Conservation (phyloP, 495 filamentous ascomycete genomes). For the Pyrenopolyporus hunteri region DNA sequence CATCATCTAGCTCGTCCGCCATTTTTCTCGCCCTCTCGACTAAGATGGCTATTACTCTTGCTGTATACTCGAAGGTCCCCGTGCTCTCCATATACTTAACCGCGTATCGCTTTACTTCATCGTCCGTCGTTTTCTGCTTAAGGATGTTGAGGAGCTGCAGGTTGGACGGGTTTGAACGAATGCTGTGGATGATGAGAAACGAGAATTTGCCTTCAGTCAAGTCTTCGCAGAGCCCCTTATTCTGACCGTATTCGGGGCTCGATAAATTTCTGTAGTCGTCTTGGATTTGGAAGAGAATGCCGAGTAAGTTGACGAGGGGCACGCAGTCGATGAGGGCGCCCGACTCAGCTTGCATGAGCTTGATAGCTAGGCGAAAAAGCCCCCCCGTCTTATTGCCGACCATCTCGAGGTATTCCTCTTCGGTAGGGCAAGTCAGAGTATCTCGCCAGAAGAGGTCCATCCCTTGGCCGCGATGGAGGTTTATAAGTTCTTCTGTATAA, state of each 20-base stretch:
- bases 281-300: slow-evolving; percentile 93
- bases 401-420: slow-evolving; percentile 99
- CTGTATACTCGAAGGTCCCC: slow-evolving; percentile 87
- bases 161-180: slow-evolving; percentile 79
- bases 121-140: slow-evolving; percentile 83
- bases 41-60: slow-evolving; percentile 70
- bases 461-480: slow-evolving; percentile 94
- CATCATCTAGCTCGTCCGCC: slow-evolving; percentile 70
- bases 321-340: slow-evolving; percentile 71
- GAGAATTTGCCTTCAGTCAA: slow-evolving; percentile 98
- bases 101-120: slow-evolving; percentile 89
- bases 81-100: slow-evolving; percentile 90
- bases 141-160: slow-evolving; percentile 89
- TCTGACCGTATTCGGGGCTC: slow-evolving; percentile 72
- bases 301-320: slow-evolving; percentile 85
- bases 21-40: slow-evolving; percentile 68
- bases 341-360: slow-evolving; percentile 94
- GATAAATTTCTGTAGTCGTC: slow-evolving; percentile 95
- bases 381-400: slow-evolving; percentile 98
- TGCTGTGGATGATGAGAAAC: slow-evolving; percentile 95
- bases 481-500: slow-evolving; percentile 87
- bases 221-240: slow-evolving; percentile 96
- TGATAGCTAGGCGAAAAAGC: slow-evolving; percentile 90
- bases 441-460: slow-evolving; percentile 99
- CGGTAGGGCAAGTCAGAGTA: slow-evolving; percentile 87